Conservation (phyloP, 2,329 filamentous ascomycete genomes). For the Aspergillus phoenicis region DNA sequence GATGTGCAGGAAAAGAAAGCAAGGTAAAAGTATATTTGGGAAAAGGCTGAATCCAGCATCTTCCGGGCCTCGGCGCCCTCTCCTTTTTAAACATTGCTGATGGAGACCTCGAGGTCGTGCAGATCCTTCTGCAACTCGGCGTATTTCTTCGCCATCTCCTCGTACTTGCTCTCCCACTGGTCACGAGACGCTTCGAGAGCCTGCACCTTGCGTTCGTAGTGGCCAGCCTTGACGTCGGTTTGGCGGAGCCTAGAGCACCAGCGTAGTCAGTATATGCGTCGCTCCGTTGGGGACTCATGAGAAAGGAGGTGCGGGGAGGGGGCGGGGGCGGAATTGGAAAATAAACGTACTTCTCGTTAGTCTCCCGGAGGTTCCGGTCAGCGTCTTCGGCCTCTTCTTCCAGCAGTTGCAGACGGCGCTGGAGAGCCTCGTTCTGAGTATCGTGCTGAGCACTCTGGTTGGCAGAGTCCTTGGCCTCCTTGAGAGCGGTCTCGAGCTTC, state of each 20-base stretch:
- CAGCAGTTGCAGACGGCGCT: slow-evolving; percentile 89
- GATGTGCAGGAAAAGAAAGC: slow-evolving; percentile 24
- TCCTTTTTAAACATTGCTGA: slow-evolving; percentile 79
- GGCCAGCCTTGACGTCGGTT: slow-evolving; percentile 98
- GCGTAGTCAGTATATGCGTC: slow-evolving; percentile 22
- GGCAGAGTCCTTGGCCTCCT: slow-evolving; percentile 84
- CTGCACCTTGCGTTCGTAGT: slow-evolving; percentile 99
- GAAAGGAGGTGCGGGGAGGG: not conserved
- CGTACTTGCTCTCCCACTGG: slow-evolving; percentile 96
- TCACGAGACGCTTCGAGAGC: slow-evolving; percentile 89
- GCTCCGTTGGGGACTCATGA: not conserved
- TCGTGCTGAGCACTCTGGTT: slow-evolving; percentile 80
- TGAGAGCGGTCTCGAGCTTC: slow-evolving; percentile 81
- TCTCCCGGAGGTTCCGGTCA: slow-evolving; percentile 93
- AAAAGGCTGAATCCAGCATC: slow-evolving; percentile 32
- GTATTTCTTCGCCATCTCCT: slow-evolving; percentile 95
- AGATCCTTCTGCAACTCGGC: slow-evolving; percentile 81
- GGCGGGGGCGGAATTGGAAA: not conserved
- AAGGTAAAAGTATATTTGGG: slow-evolving; percentile 28
- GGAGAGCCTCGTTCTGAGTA: slow-evolving; percentile 87
- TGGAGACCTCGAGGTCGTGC: slow-evolving; percentile 85
- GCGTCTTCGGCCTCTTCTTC: slow-evolving; percentile 98
- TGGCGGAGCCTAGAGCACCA: slow-evolving; percentile 75
- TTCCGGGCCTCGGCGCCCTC: slow-evolving; percentile 31
- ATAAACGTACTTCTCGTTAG: slow-evolving; percentile 89